These are phyloP conservation scores for Dryas octopetala DNA, from an alignment of 306 rosid genomes.

Conservation along the genomic window DNA sequence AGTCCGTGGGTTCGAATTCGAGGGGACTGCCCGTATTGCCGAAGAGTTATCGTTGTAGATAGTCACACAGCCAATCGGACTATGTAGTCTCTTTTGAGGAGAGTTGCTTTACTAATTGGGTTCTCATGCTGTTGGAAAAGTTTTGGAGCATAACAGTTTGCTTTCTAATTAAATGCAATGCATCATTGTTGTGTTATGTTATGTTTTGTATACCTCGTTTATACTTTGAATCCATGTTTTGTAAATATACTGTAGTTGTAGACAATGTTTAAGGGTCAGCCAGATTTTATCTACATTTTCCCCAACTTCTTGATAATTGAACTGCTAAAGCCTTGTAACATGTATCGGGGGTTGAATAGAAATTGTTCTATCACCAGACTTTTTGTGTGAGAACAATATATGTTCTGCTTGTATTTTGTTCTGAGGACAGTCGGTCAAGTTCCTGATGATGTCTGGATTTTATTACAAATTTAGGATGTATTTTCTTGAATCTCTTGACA, in stretches of 20 bases:
- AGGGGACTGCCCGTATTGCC: conserved; percentile 87
- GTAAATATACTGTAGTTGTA: not conserved
- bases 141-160: conserved; percentile 12
- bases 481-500: no score
- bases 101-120: not conserved
- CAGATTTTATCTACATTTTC: not conserved
- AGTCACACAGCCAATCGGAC: conserved; percentile 3
- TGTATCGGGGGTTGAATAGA: not conserved
- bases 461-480: no score
- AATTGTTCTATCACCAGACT: not conserved
- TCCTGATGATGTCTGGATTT: no score
- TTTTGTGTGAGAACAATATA: not conserved
- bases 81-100: conserved; percentile 4
- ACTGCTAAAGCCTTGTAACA: no score
- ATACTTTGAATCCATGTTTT: not conserved
- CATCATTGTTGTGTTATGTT: not conserved
- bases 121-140: conserved; percentile 14
- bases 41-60: conserved; percentile 51
- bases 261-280: not conserved
- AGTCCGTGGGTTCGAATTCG: conserved; percentile 73
- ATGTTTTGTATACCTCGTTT: not conserved
- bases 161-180: not conserved
- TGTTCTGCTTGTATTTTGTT: no score
- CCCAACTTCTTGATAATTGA: not conserved
- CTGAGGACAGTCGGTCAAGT: no score